A percentile compares a stretch with the other conserved stretches of the same genome.
Evolutionary conservation across 108 stramenopile genomes (phyloP).

Genomic region (Parmales sp.): DNA sequence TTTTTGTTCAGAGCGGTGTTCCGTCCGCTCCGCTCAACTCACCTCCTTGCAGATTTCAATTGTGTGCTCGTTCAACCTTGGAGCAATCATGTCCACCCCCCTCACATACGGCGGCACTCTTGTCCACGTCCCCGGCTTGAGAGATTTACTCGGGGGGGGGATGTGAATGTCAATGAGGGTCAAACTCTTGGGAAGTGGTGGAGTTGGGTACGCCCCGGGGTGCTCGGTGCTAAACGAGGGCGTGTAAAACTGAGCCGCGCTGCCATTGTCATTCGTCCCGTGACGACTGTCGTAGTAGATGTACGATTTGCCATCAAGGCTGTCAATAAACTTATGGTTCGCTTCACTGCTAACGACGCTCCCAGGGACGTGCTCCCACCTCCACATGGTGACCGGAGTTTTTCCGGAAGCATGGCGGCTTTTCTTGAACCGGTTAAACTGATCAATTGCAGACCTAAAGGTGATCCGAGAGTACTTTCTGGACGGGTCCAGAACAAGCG

Average conservation of each 20-base stretch:
- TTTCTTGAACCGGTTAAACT: not conserved
- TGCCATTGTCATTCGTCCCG: not conserved
- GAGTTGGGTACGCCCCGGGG: not conserved
- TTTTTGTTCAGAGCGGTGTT: no score
- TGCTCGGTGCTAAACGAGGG: conserved; percentile 6
- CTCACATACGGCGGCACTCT: not conserved
- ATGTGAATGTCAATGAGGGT: not conserved
- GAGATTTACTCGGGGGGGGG: not conserved
- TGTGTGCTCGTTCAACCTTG: not conserved
- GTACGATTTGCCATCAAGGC: not conserved
- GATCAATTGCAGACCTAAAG: not conserved
- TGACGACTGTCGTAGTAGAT: conserved; percentile 1
- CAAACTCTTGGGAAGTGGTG: not conserved
- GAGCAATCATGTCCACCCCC: not conserved
- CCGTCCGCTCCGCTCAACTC: no score
- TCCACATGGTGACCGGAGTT: conserved; percentile 1
- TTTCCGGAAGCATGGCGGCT: not conserved
- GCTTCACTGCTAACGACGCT: not conserved
- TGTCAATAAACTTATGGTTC: not conserved
- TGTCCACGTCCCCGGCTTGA: not conserved
- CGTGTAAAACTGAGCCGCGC: not conserved
- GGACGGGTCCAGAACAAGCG: not conserved
- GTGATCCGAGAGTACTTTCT: not conserved
- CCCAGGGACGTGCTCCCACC: conserved; percentile 3
- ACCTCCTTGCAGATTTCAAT: not conserved